Evolutionary conservation across 2,329 filamentous ascomycete species (phyloP), one percentile per base, ranked within the genome.

Genomic region (Torrubiella hemipterigena): DNA sequence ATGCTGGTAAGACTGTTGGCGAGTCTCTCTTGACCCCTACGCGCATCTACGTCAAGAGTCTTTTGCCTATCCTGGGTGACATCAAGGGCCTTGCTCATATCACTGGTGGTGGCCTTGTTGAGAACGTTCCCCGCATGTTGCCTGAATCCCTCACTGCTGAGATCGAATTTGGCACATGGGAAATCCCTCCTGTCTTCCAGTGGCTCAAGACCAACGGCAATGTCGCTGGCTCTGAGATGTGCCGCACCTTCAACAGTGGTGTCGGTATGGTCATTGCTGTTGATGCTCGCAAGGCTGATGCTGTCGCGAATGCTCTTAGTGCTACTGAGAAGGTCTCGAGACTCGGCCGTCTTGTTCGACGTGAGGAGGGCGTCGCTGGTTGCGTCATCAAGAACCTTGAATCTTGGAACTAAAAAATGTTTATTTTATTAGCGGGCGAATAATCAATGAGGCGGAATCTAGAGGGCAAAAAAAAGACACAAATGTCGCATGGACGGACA

Each of bases 11-110:
- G 17, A 72, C 65, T 2, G 63, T 93, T 16, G 91, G 91, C 38
- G 68, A 76, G 31, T 80, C 76, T 42, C 72, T 98, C 21, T 70
- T 98, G 36, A 86, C 81, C 3, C 91, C 91, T 0, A 98, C 91
- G 2, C 73, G 80, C 42, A 95, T 98, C 53, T 98, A 98, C 58
- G 91, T 96, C 47, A 81, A 81, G 52, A 67, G 81, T 20, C 60
- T 93, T 15, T 71, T 96, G 8, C 69, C 75, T 29, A 71, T 81
- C 1, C 58, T 72, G 15, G 60, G 67, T 8, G 63, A 85, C 24
- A 67, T 96, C 54, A 93, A 94, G 62, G 91, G 91, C 32, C 81
- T 96, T 55, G 82, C 91, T 9, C 91, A 98, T 59, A 96, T 98
- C 60, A 98, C 91, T 0, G 91, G 91, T 30, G 91, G 91, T 38